Percentiles rank a stretch among this genome's conserved stretches.
Evolutionary conservation across 2,329 filamentous ascomycete genomes (phyloP).

Genomic region (Colletotrichum sp.): DNA sequence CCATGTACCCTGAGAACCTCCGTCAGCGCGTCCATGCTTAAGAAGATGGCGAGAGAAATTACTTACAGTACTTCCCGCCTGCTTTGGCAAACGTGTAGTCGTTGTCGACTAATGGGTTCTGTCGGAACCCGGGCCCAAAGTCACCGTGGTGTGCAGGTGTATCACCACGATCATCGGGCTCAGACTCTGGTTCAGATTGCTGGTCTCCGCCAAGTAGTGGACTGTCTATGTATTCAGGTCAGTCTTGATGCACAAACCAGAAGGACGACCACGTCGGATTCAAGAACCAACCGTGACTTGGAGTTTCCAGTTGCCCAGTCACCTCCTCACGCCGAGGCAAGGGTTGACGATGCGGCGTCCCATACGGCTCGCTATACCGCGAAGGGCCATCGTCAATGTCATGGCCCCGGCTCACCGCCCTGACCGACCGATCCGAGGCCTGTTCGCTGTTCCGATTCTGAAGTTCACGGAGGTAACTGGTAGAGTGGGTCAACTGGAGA

Average conservation of each 20-base stretch:
- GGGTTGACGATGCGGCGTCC: background rate
- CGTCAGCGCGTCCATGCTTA: background rate
- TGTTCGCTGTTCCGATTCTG: slow-evolving; percentile 16
- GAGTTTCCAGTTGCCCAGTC: background rate
- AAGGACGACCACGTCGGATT: background rate
- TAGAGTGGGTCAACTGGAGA: background rate
- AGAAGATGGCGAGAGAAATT: background rate
- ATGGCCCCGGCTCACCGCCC: background rate
- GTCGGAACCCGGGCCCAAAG: slow-evolving; percentile 15
- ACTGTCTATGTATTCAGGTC: background rate
- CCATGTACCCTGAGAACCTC: slow-evolving; percentile 34
- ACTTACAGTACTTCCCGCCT: slow-evolving; percentile 34
- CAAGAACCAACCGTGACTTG: slow-evolving; percentile 1
- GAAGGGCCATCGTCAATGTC: background rate
- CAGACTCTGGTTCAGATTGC: slow-evolving; percentile 5
- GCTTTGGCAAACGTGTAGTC: slow-evolving; percentile 35
- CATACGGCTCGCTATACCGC: background rate
- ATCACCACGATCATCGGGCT: background rate
- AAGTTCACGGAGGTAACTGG: slow-evolving; percentile 20
- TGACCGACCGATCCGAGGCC: background rate
- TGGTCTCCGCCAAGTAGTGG: background rate
- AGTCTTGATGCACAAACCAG: background rate
- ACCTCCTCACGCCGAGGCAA: background rate
- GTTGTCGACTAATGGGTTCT: slow-evolving; percentile 35
- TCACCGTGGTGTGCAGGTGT: background rate